phyloP scores from a whole-genome alignment of 2,329 filamentous ascomycete species.

The Grosmannia serpens region DNA sequence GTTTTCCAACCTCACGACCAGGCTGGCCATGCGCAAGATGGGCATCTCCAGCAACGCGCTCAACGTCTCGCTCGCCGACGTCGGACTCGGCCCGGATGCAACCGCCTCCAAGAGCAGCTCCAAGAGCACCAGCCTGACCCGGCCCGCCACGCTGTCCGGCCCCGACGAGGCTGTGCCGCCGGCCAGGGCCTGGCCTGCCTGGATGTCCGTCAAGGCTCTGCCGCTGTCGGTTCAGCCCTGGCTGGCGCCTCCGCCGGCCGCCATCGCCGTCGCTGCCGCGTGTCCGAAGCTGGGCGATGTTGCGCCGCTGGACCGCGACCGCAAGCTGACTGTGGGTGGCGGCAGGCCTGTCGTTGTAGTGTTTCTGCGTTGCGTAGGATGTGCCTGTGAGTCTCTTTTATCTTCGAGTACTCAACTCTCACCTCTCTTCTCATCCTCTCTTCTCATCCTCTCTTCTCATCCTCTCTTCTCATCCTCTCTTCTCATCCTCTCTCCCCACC shows the following conservation, averaged over 20 bases:
- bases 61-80: constrained; percentile 18
- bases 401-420: no score
- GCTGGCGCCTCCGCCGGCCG: constrained; percentile 38
- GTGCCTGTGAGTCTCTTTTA: constrained; percentile 37
- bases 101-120: constrained; percentile 9
- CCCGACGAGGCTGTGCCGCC: no score
- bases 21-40: constrained; percentile 45
- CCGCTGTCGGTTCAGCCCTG: constrained; percentile 42
- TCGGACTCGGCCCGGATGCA: constrained; percentile 18
- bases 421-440: no score
- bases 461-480: no score
- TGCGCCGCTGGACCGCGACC: constrained; percentile 35
- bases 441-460: no score
- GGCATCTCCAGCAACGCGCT: constrained; percentile 41
- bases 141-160: background rate
- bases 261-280: constrained; percentile 30
- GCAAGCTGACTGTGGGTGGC: constrained; percentile 30
- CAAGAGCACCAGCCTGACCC: background rate
- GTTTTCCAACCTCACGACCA: constrained; percentile 45
- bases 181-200: constrained; percentile 25
- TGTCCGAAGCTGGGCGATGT: constrained; percentile 36
- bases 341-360: constrained; percentile 35
- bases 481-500: no score
- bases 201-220: constrained; percentile 38
- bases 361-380: constrained; percentile 43